Percentiles rank a stretch among this genome's conserved stretches.
phyloP scores from a whole-genome alignment of 73 alveolate genomes.

The Durusdinium trenchii region DNA sequence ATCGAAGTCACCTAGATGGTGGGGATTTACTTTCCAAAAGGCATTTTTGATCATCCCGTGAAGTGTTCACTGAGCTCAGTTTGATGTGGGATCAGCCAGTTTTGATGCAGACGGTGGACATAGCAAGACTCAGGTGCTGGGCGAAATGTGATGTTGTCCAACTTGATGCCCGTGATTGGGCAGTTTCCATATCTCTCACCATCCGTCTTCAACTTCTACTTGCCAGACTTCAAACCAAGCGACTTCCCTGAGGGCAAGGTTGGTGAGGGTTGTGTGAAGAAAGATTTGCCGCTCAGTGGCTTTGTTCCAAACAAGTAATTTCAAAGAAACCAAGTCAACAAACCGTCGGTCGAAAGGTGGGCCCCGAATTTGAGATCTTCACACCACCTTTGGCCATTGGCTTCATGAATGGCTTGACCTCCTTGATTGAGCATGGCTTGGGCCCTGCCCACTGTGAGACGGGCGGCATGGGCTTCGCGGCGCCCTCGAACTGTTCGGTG shows the following conservation, averaged over 20 bases:
- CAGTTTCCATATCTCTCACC: constrained; percentile 73
- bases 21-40: too few relatives aligned
- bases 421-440: constrained; percentile 74
- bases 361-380: constrained; percentile 82
- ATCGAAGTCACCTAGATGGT: too few relatives aligned
- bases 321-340: not conserved
- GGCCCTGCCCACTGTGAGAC: constrained; percentile 47
- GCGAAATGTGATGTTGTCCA: constrained; percentile 71
- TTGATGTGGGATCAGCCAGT: not conserved
- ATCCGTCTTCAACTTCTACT: constrained; percentile 73
- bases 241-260: constrained; percentile 39
- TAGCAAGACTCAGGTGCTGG: constrained; percentile 54
- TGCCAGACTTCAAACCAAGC: constrained; percentile 73
- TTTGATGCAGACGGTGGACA: not conserved
- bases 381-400: constrained; percentile 87
- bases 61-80: too few relatives aligned
- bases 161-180: constrained; percentile 71
- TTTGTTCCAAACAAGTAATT: too few relatives aligned
- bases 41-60: too few relatives aligned
- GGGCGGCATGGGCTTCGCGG: constrained; percentile 82
- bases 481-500: constrained; percentile 62
- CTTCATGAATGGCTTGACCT: constrained; percentile 63
- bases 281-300: too few relatives aligned
- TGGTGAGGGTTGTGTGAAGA: too few relatives aligned
- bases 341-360: not conserved